Base-by-base conservation (phyloP, 345 rosid genomes). In the Hevea brasiliensis region DNA sequence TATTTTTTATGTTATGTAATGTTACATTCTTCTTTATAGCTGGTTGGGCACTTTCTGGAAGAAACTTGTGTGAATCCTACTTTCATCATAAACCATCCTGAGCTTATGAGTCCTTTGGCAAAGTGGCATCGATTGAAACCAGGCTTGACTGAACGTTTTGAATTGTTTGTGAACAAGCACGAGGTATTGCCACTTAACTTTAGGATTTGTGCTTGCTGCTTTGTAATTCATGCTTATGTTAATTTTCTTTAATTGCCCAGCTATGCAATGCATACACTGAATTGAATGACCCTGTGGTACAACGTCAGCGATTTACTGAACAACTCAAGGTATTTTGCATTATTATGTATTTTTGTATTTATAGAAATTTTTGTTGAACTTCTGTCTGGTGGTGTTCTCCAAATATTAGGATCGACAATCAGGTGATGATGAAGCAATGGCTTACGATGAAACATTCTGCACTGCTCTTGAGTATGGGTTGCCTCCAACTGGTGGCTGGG, bases 381-480 rank as follows among this genome's bases (percentile, higher is more conserved):
- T 42, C 10, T 45, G 12, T 57, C 45, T 74, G 40, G 40, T 57
- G 37, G 45, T 35, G 35, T 14, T 45, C 35, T 65, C 62, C 59
- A 6, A 29, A 57, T 75, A 17, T 65, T 80, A 92, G 92, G 98
- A 92, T 77, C 80, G 98, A 58, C 94, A 95, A 61, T 95, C 91
- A 2, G 99, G 99, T 44, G 99, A 95, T 71, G 99, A 92, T 67
- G 99, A 95, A 84, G 99, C 99, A 2, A 95, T 95, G 98, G 96
- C 97, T 64, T 61, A 89, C 65, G 99, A 95, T 80, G 99, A 95
- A 83, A 89, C 94, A 35, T 95, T 95, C 66, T 93, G 98, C 70
- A 84, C 83, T 0, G 92, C 97, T 55, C 92, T 95, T 17, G 98
- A 95, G 75, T 92, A 89, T 66, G 96, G 97, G 21, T 75, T 95